Base-by-base conservation (phyloP, 106 monocot genomes). In the Acanthochlamys bracteata region DNA sequence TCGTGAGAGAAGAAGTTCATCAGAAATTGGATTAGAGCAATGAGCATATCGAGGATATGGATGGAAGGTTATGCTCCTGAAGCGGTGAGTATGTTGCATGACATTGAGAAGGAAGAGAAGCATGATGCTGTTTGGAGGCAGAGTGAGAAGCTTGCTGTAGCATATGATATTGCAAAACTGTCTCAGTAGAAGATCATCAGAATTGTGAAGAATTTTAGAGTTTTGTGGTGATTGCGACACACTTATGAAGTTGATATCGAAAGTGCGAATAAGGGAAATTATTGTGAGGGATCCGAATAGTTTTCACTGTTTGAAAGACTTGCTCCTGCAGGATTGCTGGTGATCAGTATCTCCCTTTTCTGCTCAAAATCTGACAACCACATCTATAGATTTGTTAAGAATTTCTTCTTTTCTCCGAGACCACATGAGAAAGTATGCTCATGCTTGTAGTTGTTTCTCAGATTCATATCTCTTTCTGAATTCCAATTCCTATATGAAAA, bases 61-160 rank as follows among this genome's bases (percentile, higher is more conserved):
- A 54, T 27, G 11, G 79, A 74, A 63, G 82, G 82, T 7, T 82
- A 86, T 13, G 20, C 56, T 7, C 79, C 82, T 4, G 68, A 71
- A 65, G 41, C 73, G 42, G 67, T 19, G 3, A 79, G 52, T 27
- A 79, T 82, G 55, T 63, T 82, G 72, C 82, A 74, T 63, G 79
- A 82, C 54, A 76, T 86, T 24, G 82, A 79, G 57, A 79, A 79
- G 24, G 82, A 86, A 24, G 82, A 86, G 69, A 82, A 82, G 64
- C 53, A 82, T 20, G 55, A 71, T 26, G 60, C 74, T 0, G 65
- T 86, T 16, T 55, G 39, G 39, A 66, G 61, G 60, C 86, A 86
- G 27, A 82, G 86, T 26, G 82, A 82, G 76, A 86, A 86, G 76
- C 76, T 86, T 54, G 86, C 86, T 3, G 81, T 86, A 73, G 86